Evolutionary conservation across 768 basidiomycete genomes (phyloP).

Genomic region (Mycena vulgaris): DNA sequence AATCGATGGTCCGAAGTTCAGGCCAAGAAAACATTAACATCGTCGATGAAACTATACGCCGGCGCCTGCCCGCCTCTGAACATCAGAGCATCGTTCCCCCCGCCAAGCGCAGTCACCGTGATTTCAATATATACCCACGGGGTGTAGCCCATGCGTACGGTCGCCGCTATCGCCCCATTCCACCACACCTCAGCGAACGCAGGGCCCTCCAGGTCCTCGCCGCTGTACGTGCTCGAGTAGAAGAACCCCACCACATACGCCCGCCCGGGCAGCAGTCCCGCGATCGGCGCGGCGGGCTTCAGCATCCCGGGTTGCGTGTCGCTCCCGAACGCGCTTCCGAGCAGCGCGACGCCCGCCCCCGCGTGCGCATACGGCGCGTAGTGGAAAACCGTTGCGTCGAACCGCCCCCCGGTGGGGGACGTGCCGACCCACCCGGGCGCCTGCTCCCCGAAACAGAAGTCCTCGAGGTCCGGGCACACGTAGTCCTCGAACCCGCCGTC

Average conservation of each 20-base stretch:
- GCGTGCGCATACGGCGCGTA: conserved; percentile 35
- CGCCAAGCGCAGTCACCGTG: conserved; percentile 28
- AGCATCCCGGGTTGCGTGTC: conserved; percentile 32
- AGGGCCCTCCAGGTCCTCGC: conserved; percentile 18
- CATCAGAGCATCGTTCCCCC: conserved; percentile 28
- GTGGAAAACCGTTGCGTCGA: conserved; percentile 43
- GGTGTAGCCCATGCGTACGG: conserved; percentile 21
- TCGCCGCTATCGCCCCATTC: conserved; percentile 34
- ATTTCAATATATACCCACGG: conserved; percentile 31
- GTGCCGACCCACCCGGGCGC: conserved; percentile 32
- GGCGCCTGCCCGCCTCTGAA: conserved; percentile 38
- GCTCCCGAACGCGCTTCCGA: conserved; percentile 35
- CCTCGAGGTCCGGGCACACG: conserved; percentile 8
- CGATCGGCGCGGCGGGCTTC: conserved; percentile 13
- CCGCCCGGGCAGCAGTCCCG: conserved; percentile 20
- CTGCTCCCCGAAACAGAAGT: conserved; percentile 32
- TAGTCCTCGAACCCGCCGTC: conserved; percentile 36
- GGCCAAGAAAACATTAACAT: conserved; percentile 35
- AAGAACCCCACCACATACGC: conserved; percentile 38
- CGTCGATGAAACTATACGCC: conserved; percentile 39
- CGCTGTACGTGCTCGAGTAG: conserved; percentile 37
- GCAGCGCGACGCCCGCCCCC: conserved; percentile 32
- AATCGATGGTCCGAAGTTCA: conserved; percentile 5
- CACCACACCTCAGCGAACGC: conserved; percentile 37
- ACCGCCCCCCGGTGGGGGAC: conserved; percentile 19